Conservation (phyloP, 768 basidiomycete species). For the Tricholomella constricta region DNA sequence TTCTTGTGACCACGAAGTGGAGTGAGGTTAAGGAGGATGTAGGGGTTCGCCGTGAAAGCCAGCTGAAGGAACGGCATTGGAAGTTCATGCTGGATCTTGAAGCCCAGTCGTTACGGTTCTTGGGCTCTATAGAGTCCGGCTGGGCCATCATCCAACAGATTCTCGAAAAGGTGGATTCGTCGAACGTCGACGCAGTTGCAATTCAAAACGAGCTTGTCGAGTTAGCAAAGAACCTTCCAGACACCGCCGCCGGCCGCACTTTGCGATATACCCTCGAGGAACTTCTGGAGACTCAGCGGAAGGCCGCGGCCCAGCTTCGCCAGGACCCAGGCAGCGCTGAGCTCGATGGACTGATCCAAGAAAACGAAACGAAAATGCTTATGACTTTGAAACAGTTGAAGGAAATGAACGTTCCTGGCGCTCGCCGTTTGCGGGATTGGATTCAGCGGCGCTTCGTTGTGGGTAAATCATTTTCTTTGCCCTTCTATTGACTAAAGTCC, state of each 20-base stretch:
- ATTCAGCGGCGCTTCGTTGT: slow-evolving; percentile 6
- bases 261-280: slow-evolving; percentile 19
- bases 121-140: slow-evolving; percentile 7
- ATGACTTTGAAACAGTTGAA: slow-evolving; percentile 20
- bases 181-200: slow-evolving; percentile 14
- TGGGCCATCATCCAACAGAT: slow-evolving; percentile 11
- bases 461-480: no score
- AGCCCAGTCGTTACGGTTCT: slow-evolving; percentile 8
- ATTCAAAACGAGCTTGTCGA: slow-evolving; percentile 28
- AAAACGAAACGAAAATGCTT: slow-evolving; percentile 17
- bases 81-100: slow-evolving; percentile 12
- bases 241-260: slow-evolving; percentile 24
- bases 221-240: slow-evolving; percentile 20
- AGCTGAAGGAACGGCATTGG: slow-evolving; percentile 13
- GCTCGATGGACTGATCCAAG: slow-evolving; percentile 15
- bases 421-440: no score
- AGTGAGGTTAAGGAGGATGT: slow-evolving; percentile 3
- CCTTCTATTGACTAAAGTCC: no score
- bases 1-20: slow-evolving; percentile 20
- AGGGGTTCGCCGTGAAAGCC: slow-evolving; percentile 8
- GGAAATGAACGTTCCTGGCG: slow-evolving; percentile 6
- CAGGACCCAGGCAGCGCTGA: slow-evolving; percentile 7
- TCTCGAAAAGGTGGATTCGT: slow-evolving; percentile 3
- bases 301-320: slow-evolving; percentile 7
- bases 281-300: slow-evolving; percentile 13